These are phyloP conservation scores for Epichloe gansuensis DNA, from an alignment of 2,329 filamentous ascomycete genomes.

Conservation along the genomic window DNA sequence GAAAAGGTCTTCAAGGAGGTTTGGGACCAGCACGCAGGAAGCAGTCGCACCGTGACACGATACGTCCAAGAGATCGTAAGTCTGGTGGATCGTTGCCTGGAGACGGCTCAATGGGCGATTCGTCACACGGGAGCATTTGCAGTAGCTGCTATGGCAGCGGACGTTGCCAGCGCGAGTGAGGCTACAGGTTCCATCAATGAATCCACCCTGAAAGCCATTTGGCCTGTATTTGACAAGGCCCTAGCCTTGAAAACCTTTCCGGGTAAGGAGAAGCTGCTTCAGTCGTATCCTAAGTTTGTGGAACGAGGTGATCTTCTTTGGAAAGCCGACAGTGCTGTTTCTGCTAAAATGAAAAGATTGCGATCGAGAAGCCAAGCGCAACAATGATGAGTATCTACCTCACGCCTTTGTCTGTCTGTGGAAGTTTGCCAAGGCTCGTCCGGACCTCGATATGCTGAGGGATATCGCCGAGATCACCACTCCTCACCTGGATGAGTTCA, in stretches of 20 bases:
- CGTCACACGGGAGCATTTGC: constrained; percentile 81
- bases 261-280: constrained; percentile 76
- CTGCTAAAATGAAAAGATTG: constrained; percentile 66
- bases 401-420: constrained; percentile 63
- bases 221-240: constrained; percentile 74
- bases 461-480: constrained; percentile 54
- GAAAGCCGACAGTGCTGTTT: constrained; percentile 37
- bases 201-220: constrained; percentile 51
- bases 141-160: constrained; percentile 59
- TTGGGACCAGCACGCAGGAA: constrained; percentile 86
- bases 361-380: constrained; percentile 81
- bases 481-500: constrained; percentile 47
- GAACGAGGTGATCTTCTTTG: constrained; percentile 49
- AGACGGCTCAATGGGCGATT: constrained; percentile 76
- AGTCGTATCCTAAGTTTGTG: constrained; percentile 68
- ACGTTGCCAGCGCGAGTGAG: constrained; percentile 48
- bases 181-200: constrained; percentile 47
- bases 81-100: constrained; percentile 55
- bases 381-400: constrained; percentile 73
- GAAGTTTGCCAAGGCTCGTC: constrained; percentile 54
- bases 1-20: constrained; percentile 70
- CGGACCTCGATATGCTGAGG: constrained; percentile 57
- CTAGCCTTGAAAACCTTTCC: constrained; percentile 83
- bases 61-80: constrained; percentile 73
- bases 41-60: constrained; percentile 65